Evolutionary conservation across 2,329 filamentous ascomycete species (phyloP), one percentile per base, ranked within the genome.

Genomic region (Clarireedia hainanense): DNA sequence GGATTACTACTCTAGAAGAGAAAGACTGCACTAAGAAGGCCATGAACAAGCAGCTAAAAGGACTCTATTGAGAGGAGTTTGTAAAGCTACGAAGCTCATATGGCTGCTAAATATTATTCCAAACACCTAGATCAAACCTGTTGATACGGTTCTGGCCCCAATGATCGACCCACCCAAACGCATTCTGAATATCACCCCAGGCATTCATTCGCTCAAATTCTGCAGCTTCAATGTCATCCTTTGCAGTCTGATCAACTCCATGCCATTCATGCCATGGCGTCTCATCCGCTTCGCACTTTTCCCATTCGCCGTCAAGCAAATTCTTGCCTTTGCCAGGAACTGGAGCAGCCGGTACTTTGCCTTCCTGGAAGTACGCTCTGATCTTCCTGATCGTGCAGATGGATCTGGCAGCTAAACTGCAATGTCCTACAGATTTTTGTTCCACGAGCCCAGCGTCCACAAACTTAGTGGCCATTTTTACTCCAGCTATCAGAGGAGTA

Each of bases 401-500:
- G 0, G 61, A 64, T 2, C 62, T 61, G 0, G 62, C 60, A 15
- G 63, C 52, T 17, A 66, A 26, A 51, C 30, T 52, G 26, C 64
- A 67, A 60, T 67, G 65, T 2, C 66, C 66, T 45, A 60, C 63
- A 3, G 61, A 64, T 36, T 64, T 50, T 34, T 67, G 65, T 42
- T 68, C 65, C 30, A 67, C 56, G 9, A 68, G 57, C 4, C 64
- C 65, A 5, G 66, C 59, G 34, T 60, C 64, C 3, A 59, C 48
- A 39, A 68, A 68, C 50, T 63, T 66, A 14, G 45, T 34, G 1
- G 66, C 61, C 65, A 68, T 68, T 20, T 63, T 63, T n/a, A 70
- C 54, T 12, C 66, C 58, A 2, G 64, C 63, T 2, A 49, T 46
- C 12, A 73, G 58, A 10, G 71, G 71, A 6, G 72, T 70, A n/a